Conservation (phyloP, 108 stramenopile genomes). For the Nitzschia sp. region DNA sequence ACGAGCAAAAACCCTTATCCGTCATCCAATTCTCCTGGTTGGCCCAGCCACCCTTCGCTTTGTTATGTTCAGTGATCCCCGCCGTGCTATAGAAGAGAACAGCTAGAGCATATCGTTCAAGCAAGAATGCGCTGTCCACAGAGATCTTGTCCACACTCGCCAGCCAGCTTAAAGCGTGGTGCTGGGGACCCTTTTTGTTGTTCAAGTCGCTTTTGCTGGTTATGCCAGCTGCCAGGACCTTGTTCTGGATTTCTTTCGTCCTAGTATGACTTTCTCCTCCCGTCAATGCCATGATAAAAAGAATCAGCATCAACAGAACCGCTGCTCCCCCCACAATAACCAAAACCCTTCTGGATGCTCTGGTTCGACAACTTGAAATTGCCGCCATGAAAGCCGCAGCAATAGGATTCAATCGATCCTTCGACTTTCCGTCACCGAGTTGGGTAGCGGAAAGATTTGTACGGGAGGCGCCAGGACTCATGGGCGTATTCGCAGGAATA, state of each 20-base stretch:
- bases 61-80: slow-evolving; percentile 7
- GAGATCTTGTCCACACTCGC: slow-evolving; percentile 38
- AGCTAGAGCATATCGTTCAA: slow-evolving; percentile 53
- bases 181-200: slow-evolving; percentile 33
- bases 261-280: slow-evolving; percentile 15
- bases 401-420: slow-evolving; percentile 17
- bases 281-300: slow-evolving; percentile 5
- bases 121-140: slow-evolving; percentile 16
- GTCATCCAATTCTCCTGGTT: slow-evolving; percentile 43
- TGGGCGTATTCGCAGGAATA: neutral
- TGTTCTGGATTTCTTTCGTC: slow-evolving; percentile 13
- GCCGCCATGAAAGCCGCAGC: slow-evolving; percentile 21
- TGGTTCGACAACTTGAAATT: neutral
- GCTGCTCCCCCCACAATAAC: neutral
- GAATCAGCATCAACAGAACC: slow-evolving; percentile 9
- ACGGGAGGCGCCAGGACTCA: neutral
- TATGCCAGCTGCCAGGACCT: slow-evolving; percentile 21
- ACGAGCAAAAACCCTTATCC: slow-evolving; percentile 34
- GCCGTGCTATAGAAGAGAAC: slow-evolving; percentile 43
- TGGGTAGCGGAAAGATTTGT: slow-evolving; percentile 1
- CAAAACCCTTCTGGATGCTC: slow-evolving; percentile 12
- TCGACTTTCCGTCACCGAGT: slow-evolving; percentile 5
- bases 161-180: slow-evolving; percentile 44
- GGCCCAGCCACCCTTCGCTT: slow-evolving; percentile 30
- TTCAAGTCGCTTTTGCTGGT: slow-evolving; percentile 17